Conservation (phyloP, 2,329 filamentous ascomycete species). For the Fusarium buxicola region DNA sequence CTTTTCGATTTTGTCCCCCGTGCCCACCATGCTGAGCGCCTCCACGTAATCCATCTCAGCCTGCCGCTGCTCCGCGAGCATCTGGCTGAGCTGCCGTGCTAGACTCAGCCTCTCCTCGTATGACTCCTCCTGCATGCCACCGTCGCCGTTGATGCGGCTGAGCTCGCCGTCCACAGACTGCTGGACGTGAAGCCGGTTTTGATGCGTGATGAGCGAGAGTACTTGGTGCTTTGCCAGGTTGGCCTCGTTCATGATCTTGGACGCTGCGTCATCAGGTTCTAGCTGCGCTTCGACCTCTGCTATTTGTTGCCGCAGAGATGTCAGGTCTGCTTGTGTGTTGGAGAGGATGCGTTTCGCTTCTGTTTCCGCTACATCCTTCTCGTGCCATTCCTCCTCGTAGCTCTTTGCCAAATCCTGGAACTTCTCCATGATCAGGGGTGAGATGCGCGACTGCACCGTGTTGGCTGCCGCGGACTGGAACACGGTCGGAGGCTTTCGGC, state of each 20-base stretch:
- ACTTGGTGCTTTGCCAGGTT: slow-evolving; percentile 62
- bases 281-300: slow-evolving; percentile 66
- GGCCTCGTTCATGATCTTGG: slow-evolving; percentile 63
- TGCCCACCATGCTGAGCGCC: slow-evolving; percentile 75
- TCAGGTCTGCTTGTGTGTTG: slow-evolving; percentile 76
- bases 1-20: slow-evolving; percentile 78
- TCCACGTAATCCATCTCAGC: slow-evolving; percentile 76
- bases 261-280: slow-evolving; percentile 66
- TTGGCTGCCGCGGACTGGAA: slow-evolving; percentile 75
- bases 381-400: slow-evolving; percentile 80
- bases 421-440: slow-evolving; percentile 76
- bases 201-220: slow-evolving; percentile 61
- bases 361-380: slow-evolving; percentile 76
- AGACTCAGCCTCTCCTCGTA: slow-evolving; percentile 68
- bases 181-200: slow-evolving; percentile 65
- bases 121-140: slow-evolving; percentile 55
- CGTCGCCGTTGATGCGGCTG: slow-evolving; percentile 62
- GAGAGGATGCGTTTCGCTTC: slow-evolving; percentile 74
- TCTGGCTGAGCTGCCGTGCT: slow-evolving; percentile 66
- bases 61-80: slow-evolving; percentile 69
- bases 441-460: slow-evolving; percentile 76
- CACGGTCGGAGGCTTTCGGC: slow-evolving; percentile 54
- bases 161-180: slow-evolving; percentile 64
- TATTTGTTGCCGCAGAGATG: slow-evolving; percentile 68
- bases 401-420: slow-evolving; percentile 76